phyloP scores from a whole-genome alignment of 1,139 yeast species.

The Yamadazyma atlantica region DNA sequence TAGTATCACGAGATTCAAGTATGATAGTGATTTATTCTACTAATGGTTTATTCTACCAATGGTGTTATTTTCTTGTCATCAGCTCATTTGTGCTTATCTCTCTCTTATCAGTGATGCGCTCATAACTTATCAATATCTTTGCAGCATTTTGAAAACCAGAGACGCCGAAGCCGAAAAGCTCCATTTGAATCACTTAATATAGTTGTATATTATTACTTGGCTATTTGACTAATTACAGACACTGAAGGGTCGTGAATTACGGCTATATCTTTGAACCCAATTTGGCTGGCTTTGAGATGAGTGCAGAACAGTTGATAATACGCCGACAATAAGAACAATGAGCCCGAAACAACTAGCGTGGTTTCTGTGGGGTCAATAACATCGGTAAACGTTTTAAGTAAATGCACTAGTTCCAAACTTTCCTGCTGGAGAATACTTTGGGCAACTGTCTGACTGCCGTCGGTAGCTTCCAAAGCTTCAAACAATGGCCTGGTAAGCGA shows the following conservation, averaged over 20 bases:
- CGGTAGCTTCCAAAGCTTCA: conserved; percentile 3
- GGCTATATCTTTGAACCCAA: neutral
- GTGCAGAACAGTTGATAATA: conserved; percentile 2
- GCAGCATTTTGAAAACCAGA: neutral
- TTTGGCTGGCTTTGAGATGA: neutral
- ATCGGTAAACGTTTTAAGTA: conserved; percentile 3
- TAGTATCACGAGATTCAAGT: too few species aligned
- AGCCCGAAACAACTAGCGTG: conserved; percentile 7
- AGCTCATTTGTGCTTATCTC: neutral
- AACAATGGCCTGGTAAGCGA: conserved; percentile 6
- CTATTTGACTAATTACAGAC: neutral
- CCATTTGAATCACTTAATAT: neutral
- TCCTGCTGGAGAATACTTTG: conserved; percentile 3
- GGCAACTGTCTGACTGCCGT: conserved; percentile 6
- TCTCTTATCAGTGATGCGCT: neutral
- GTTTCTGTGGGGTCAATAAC: conserved; percentile 2
- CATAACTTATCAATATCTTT: neutral
- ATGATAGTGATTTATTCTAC: too few species aligned
- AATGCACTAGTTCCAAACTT: conserved; percentile 1
- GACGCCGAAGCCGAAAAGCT: neutral
- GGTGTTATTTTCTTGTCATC: neutral
- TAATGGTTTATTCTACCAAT: too few species aligned
- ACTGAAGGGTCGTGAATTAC: conserved; percentile 3
- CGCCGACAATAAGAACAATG: conserved; percentile 4
- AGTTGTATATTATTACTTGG: neutral